Percentiles rank a stretch among this genome's conserved stretches.
These are phyloP conservation scores for Candida xiaguanensis DNA, from an alignment of 805 yeast genomes.

Conservation along the genomic window DNA sequence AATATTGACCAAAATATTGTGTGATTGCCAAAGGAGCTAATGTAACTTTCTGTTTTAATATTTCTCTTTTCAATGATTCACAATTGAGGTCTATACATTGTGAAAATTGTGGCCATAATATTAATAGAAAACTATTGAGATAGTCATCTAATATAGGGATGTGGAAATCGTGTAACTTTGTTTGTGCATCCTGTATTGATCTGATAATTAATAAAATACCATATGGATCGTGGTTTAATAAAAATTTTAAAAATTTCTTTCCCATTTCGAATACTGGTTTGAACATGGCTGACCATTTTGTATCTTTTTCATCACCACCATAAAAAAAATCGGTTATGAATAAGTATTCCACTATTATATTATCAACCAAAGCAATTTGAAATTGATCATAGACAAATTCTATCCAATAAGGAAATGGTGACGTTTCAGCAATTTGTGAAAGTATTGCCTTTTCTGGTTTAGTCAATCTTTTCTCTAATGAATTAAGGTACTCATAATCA, in stretches of 20 bases:
- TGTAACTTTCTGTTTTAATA: slow-evolving; percentile 26
- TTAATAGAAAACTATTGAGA: slow-evolving; percentile 58
- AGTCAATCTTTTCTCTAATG: slow-evolving; percentile 54
- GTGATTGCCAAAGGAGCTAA: slow-evolving; percentile 58
- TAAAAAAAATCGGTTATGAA: slow-evolving; percentile 72
- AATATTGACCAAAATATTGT: slow-evolving; percentile 70
- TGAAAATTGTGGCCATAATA: slow-evolving; percentile 86
- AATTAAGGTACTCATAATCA: slow-evolving; percentile 53
- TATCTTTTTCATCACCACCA: slow-evolving; percentile 34
- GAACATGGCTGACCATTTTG: slow-evolving; percentile 36
- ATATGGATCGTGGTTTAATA: slow-evolving; percentile 55
- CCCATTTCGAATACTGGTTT: slow-evolving; percentile 36
- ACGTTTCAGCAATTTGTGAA: slow-evolving; percentile 81
- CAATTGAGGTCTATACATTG: slow-evolving; percentile 73
- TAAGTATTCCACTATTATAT: slow-evolving; percentile 70
- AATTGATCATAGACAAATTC: slow-evolving; percentile 74
- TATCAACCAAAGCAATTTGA: slow-evolving; percentile 70
- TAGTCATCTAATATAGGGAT: slow-evolving; percentile 72
- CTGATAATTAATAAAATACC: slow-evolving; percentile 77
- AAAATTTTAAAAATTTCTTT: slow-evolving; percentile 44
- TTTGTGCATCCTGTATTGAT: slow-evolving; percentile 60
- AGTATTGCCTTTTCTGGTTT: slow-evolving; percentile 60
- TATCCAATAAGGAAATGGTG: slow-evolving; percentile 59
- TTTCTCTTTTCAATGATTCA: slow-evolving; percentile 57
- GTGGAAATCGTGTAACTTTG: slow-evolving; percentile 58